Base-by-base conservation (phyloP, 495 filamentous ascomycete genomes). In the Amniculicola lignicola region DNA sequence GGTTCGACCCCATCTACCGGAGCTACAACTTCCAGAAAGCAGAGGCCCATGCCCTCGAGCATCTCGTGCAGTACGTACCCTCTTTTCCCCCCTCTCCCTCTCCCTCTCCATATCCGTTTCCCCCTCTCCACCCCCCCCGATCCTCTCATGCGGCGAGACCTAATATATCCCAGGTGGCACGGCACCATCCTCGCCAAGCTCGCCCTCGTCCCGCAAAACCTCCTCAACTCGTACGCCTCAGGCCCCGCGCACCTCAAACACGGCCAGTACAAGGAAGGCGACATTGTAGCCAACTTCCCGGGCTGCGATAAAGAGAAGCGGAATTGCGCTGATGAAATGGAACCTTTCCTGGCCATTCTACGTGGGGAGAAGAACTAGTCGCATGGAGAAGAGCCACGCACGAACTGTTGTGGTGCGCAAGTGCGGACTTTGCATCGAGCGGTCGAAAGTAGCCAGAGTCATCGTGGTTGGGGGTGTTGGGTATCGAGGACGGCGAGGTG, bases 21-120 rank as follows among this genome's bases (percentile, higher is more conserved):
- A 86, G 77, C 56, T 97, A 97, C 72, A 93, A 93, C 63, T 97
- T 97, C 66, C 89, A 92, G 65, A 96, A 91, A 70, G 90, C 89
- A 1, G 94, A 99, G 69, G 80, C 76, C 21, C 91, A 97, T 78
- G 91, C 90, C 40, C 71, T 99, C 79, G 94, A 69, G 57, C 71
- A 73, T 59, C 69, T 73, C 31, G 71, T 73, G 48, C 71, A 73
- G 68, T 69, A 59, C 22, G 67, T 49, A 27, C 15, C 33, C 43
- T 23, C 18, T 38, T 38, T 27, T 21, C 43, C 7, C 39, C 14
- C 33, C 15, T 36, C 7, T 18, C 31, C 38, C 11, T 3, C 21
- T 28, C n/a, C 1, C 18, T 16, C 48, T 7, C 18, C 29, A 9
- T 9, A 33, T n/a, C 7, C 7, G 9, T 33, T 7, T 7, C 7